Evolutionary conservation across 352 stramenopile genomes (phyloP).

Genomic region (Phytopythium boreale): DNA sequence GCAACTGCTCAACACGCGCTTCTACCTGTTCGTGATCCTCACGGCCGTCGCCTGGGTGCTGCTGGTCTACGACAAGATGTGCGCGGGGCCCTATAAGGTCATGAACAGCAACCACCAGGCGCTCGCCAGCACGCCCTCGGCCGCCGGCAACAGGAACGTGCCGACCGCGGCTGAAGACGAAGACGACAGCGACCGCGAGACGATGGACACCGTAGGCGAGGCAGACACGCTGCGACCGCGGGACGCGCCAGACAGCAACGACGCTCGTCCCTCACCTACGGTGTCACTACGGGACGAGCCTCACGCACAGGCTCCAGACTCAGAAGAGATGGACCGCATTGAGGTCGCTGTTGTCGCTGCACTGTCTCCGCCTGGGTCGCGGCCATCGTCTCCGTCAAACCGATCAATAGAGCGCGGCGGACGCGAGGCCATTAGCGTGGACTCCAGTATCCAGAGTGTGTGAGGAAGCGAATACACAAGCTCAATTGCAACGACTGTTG

Average conservation of each 20-base stretch:
- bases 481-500: no score
- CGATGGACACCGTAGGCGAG: conserved; percentile 3
- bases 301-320: neutral
- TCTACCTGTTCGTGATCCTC: conserved; percentile 70
- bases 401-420: neutral
- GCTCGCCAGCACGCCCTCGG: conserved; percentile 53
- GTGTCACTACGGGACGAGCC: no score
- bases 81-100: conserved; percentile 66
- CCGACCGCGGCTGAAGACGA: conserved; percentile 35
- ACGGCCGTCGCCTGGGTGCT: conserved; percentile 54
- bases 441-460: conserved; percentile 1
- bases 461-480: no score
- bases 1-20: conserved; percentile 60
- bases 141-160: conserved; percentile 13
- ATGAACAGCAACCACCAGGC: conserved; percentile 75
- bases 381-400: neutral
- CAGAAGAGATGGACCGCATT: conserved; percentile 5
- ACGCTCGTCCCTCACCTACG: neutral
- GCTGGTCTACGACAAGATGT: conserved; percentile 78
- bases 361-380: neutral
- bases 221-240: neutral
- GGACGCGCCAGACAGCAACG: neutral
- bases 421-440: no score
- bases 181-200: conserved; percentile 4
- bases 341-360: neutral